Evolutionary conservation across 2,329 filamentous ascomycete species (phyloP).

Genomic region (Fusarium sp.): DNA sequence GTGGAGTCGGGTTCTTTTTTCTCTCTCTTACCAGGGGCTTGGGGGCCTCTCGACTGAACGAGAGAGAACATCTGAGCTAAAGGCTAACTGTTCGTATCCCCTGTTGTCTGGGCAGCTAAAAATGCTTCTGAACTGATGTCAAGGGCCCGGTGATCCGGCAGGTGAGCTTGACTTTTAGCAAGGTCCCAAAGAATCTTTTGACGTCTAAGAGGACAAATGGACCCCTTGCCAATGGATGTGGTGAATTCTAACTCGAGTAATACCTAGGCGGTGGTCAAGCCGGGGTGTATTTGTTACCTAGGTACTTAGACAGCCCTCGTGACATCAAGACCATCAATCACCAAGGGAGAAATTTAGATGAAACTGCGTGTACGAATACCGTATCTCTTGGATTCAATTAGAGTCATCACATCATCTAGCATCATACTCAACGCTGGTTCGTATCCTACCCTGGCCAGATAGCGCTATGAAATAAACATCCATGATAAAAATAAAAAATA

Average conservation of each 20-base stretch:
- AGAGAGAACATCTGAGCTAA: conserved; percentile 2
- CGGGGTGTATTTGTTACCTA: not conserved
- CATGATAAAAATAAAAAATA: not conserved
- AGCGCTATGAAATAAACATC: not conserved
- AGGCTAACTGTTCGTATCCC: conserved; percentile 1
- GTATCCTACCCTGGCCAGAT: not conserved
- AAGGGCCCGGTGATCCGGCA: conserved; percentile 26
- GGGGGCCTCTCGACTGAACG: conserved; percentile 23
- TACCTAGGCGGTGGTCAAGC: not conserved
- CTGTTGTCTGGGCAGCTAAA: conserved; percentile 38
- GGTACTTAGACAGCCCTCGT: not conserved
- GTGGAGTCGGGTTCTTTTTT: conserved; percentile 16
- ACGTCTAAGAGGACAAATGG: conserved; percentile 17
- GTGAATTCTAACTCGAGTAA: conserved; percentile 7
- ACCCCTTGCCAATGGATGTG: conserved; percentile 26
- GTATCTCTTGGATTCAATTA: not conserved
- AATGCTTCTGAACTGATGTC: conserved; percentile 21
- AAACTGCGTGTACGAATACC: not conserved
- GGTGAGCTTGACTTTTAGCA: not conserved
- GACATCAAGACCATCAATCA: conserved; percentile 17
- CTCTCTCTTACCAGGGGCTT: conserved; percentile 11
- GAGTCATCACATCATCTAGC: conserved; percentile 12
- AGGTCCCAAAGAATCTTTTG: conserved; percentile 19
- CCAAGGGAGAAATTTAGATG: conserved; percentile 16
- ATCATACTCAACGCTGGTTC: not conserved